phyloP scores from a whole-genome alignment of 768 basidiomycete genomes.

The Boletellus emodensis region DNA sequence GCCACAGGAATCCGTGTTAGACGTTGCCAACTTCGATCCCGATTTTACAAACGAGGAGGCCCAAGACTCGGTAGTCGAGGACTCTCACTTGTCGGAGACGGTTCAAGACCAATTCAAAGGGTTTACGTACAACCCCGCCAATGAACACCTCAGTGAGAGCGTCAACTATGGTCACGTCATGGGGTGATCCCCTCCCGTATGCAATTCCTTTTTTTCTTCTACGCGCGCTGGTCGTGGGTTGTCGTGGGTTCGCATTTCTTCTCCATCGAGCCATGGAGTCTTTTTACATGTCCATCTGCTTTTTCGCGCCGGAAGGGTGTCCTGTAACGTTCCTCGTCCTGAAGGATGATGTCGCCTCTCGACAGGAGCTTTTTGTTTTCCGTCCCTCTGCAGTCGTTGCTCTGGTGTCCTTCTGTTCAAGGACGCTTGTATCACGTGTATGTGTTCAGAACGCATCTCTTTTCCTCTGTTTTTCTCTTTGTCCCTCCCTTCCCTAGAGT shows the following conservation, averaged over 20 bases:
- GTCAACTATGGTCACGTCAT: conserved; percentile 53
- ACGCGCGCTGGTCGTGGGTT: conserved; percentile 23
- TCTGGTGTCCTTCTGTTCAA: neutral
- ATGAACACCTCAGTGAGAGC: conserved; percentile 82
- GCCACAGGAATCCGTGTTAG: conserved; percentile 79
- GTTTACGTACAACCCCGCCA: conserved; percentile 84
- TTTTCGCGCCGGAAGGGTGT: neutral
- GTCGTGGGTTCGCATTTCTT: conserved; percentile 1
- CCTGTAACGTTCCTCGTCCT: neutral
- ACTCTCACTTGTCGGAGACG: conserved; percentile 88
- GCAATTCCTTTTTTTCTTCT: neutral
- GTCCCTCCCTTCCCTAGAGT: neutral
- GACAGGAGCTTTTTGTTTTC: neutral
- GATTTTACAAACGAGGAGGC: conserved; percentile 97
- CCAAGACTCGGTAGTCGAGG: conserved; percentile 93
- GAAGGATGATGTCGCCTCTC: neutral
- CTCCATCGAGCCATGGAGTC: conserved; percentile 1
- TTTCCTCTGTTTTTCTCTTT: neutral
- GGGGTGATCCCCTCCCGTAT: conserved; percentile 18
- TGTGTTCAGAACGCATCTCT: neutral
- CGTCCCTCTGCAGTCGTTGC: neutral
- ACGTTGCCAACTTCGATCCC: conserved; percentile 95
- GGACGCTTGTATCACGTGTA: conserved; percentile 8
- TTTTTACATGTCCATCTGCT: neutral
- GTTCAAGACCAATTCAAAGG: conserved; percentile 95